Base-by-base conservation (phyloP, 345 rosid genomes). In the Eutrema heterophyllum region DNA sequence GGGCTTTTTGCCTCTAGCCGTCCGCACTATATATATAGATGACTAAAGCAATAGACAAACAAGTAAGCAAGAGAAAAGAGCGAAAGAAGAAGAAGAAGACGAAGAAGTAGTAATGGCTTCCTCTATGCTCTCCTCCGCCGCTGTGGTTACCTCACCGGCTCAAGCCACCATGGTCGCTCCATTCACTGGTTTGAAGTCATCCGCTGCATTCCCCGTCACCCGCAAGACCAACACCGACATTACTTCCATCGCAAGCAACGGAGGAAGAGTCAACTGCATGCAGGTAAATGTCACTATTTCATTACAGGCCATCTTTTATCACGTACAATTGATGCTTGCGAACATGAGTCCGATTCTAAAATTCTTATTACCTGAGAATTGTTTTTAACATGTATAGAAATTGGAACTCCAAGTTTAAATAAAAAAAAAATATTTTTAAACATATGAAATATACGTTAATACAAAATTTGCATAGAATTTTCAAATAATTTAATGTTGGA, bases 161-260 rank as follows among this genome's bases (percentile, higher is more conserved):
- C 84, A 83, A 50, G 85, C 87, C 74, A 71, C 71, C 70, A 77
- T 77, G 84, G 88, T 81, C 2, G 88, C 86, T 3, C 88, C 88
- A 14, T 85, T 85, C 83, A 83, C 76, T 10, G 86, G 86, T 62
- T 72, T 82, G 64, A 84, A 80, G 68, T 83, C 86, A 3, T 52
- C 73, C 38, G 36, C 84, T 29, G 75, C 76, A 9, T 85, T 85
- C 78, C 86, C 88, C 0, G 84, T 69, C 55, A 81, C 83, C 81
- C 80, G 81, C 27, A 83, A 81, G 84, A 9, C 77, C 49, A 79
- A 72, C 79, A 70, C 49, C 3, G 87, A 84, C 84, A 71, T 81
- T 65, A 80, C 88, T 76, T 82, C 88, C 52, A 64, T 76, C 43
- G 30, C 84, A 45, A 79, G 79, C 84, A 83, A 85, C 9, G 86